Evolutionary conservation across 1,139 yeast genomes (phyloP).

Genomic region (Debaryomyces subglobosus): DNA sequence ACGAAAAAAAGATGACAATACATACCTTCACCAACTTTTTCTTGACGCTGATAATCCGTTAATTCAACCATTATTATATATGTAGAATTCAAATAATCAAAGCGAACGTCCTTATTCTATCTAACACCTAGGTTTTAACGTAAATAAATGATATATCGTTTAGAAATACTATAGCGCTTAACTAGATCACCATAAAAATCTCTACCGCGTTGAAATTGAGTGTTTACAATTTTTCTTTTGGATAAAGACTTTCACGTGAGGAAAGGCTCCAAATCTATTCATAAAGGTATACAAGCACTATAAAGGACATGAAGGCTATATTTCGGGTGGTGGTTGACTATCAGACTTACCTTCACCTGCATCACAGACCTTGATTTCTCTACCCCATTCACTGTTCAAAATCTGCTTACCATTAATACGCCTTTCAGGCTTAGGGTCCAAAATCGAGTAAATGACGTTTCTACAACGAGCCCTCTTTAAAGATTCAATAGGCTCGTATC

Average conservation of each 20-base stretch:
- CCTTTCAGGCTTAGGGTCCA: constrained; percentile 87
- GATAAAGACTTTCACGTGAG: constrained; percentile 1
- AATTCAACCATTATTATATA: constrained; percentile 70
- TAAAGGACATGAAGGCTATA: not conserved
- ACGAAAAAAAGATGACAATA: constrained; percentile 2
- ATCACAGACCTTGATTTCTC: constrained; percentile 79
- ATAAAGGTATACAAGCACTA: not conserved
- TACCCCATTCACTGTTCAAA: constrained; percentile 92
- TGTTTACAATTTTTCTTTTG: constrained; percentile 7
- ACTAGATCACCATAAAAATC: not conserved
- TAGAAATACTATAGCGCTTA: not conserved
- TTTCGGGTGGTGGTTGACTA: not conserved
- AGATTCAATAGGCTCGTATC: constrained; percentile 88
- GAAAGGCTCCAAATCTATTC: not conserved
- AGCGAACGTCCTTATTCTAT: constrained; percentile 3
- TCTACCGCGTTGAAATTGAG: constrained; percentile 8
- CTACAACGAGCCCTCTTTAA: constrained; percentile 84
- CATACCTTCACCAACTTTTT: constrained; percentile 91
- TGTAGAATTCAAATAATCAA: not conserved
- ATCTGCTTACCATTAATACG: constrained; percentile 89
- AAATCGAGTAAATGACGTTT: constrained; percentile 86
- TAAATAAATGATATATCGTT: not conserved
- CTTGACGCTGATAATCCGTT: constrained; percentile 89
- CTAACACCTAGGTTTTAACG: not conserved
- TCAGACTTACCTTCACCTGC: constrained; percentile 50